A percentile compares a stretch with the other conserved stretches of the same genome.
Evolutionary conservation across 2,329 filamentous ascomycete species (phyloP).

Genomic region (Hypoxylon sp.): DNA sequence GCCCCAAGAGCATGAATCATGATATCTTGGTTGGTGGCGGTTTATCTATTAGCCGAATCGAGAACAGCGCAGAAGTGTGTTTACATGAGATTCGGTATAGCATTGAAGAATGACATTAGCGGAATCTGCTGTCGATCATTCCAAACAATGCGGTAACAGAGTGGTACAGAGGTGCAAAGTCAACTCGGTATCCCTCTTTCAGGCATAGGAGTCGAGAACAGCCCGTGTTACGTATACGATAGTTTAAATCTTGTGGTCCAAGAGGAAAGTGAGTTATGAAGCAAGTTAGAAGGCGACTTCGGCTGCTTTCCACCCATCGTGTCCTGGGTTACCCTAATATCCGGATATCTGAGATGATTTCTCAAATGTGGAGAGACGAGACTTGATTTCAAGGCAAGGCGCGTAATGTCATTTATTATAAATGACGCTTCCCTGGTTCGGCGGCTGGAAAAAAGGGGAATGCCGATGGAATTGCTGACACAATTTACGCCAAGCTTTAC

Average conservation of each 20-base stretch:
- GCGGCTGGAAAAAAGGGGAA: slow-evolving; percentile 40
- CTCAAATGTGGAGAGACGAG: slow-evolving; percentile 14
- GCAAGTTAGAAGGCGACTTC: slow-evolving; percentile 10
- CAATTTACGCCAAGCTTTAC: slow-evolving; percentile 41
- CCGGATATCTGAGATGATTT: slow-evolving; percentile 23
- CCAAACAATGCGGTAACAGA: slow-evolving; percentile 4
- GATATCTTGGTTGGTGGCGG: neutral
- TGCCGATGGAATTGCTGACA: slow-evolving; percentile 35
- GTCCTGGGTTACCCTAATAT: slow-evolving; percentile 19
- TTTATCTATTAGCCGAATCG: neutral
- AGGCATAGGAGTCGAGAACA: neutral
- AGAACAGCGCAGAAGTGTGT: neutral
- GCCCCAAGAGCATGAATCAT: neutral
- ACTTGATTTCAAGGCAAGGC: slow-evolving; percentile 21
- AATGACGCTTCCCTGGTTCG: slow-evolving; percentile 25
- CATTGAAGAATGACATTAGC: neutral
- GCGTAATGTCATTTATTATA: slow-evolving; percentile 39
- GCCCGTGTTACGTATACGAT: neutral
- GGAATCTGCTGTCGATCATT: slow-evolving; percentile 1
- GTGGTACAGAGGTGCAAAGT: slow-evolving; percentile 16
- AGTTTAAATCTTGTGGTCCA: neutral
- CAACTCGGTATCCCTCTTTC: slow-evolving; percentile 8
- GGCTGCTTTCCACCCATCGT: slow-evolving; percentile 27
- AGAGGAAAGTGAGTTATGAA: slow-evolving; percentile 14
- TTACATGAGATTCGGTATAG: neutral